Conservation (phyloP, 2,329 filamentous ascomycete genomes). For the Neofusicoccum umdonicola region DNA sequence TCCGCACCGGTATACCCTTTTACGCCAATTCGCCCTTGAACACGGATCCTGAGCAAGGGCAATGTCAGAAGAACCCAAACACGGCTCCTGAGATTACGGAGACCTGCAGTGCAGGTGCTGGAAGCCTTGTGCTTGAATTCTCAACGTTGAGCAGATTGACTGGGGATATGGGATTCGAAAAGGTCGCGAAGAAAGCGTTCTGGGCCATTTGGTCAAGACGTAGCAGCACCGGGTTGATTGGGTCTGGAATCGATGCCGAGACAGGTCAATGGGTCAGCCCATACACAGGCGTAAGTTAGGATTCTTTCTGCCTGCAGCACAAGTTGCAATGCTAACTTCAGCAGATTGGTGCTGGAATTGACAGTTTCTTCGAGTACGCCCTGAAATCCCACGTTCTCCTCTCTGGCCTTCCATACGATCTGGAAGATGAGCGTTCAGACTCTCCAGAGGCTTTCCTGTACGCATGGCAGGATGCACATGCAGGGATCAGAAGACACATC, state of each 20-base stretch:
- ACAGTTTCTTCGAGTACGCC: slow-evolving; percentile 98
- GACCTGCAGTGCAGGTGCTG: slow-evolving; percentile 95
- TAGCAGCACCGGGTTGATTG: slow-evolving; percentile 82
- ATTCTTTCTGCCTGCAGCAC: slow-evolving; percentile 1
- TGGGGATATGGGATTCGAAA: slow-evolving; percentile 83
- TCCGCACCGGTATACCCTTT: slow-evolving; percentile 87
- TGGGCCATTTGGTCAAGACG: slow-evolving; percentile 94
- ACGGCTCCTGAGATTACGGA: slow-evolving; percentile 74
- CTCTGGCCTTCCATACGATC: slow-evolving; percentile 60
- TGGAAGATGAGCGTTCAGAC: slow-evolving; percentile 56
- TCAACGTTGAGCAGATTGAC: slow-evolving; percentile 85
- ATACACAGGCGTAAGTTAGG: slow-evolving; percentile 64
- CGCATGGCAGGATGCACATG: slow-evolving; percentile 82
- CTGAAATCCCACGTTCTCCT: slow-evolving; percentile 90
- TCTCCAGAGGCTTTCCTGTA: slow-evolving; percentile 75
- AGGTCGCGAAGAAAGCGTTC: slow-evolving; percentile 85
- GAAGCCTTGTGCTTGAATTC: slow-evolving; percentile 90
- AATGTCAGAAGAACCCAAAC: slow-evolving; percentile 46
- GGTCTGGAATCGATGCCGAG: slow-evolving; percentile 89
- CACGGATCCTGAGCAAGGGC: slow-evolving; percentile 49
- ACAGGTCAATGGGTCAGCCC: slow-evolving; percentile 84
- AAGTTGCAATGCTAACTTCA: slow-evolving; percentile 12
- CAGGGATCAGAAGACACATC: slow-evolving; percentile 86
- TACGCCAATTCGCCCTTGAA: slow-evolving; percentile 84
- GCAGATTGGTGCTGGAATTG: slow-evolving; percentile 85